Evolutionary conservation across 2,329 filamentous ascomycete species (phyloP).

Genomic region (Colletotrichum agaves): DNA sequence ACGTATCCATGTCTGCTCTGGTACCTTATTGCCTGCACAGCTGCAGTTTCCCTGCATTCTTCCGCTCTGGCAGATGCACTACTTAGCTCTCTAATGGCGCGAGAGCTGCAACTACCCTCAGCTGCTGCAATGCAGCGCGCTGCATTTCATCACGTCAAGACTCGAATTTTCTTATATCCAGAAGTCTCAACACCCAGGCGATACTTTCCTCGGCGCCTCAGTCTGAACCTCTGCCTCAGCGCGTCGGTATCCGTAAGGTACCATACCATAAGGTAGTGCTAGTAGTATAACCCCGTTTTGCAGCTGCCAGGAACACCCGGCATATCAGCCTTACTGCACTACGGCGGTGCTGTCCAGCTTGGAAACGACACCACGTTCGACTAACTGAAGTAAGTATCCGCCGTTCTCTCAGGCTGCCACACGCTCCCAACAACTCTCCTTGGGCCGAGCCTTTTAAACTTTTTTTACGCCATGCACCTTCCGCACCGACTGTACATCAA

Average conservation of each 20-base stretch:
- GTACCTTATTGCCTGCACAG: not conserved
- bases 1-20: not conserved
- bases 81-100: not conserved
- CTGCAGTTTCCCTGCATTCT: not conserved
- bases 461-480: conserved; percentile 14
- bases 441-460: conserved; percentile 9
- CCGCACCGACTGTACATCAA: conserved; percentile 18
- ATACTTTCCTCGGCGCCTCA: not conserved
- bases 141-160: conserved; percentile 2
- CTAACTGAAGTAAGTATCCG: not conserved
- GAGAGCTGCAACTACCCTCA: conserved; percentile 10
- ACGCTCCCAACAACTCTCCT: not conserved
- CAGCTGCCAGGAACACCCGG: conserved; percentile 14
- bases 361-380: not conserved
- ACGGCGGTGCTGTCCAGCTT: not conserved
- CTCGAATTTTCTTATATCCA: not conserved
- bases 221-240: not conserved
- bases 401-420: not conserved
- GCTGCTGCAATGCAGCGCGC: conserved; percentile 14
- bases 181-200: not conserved
- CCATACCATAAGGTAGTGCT: too few species aligned
- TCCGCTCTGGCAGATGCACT: conserved; percentile 12
- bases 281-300: not conserved
- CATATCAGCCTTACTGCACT: conserved; percentile 23
- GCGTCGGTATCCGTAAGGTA: too few species aligned